Evolutionary conservation across 768 basidiomycete species (phyloP).

Genomic region (Mycena alexandri): DNA sequence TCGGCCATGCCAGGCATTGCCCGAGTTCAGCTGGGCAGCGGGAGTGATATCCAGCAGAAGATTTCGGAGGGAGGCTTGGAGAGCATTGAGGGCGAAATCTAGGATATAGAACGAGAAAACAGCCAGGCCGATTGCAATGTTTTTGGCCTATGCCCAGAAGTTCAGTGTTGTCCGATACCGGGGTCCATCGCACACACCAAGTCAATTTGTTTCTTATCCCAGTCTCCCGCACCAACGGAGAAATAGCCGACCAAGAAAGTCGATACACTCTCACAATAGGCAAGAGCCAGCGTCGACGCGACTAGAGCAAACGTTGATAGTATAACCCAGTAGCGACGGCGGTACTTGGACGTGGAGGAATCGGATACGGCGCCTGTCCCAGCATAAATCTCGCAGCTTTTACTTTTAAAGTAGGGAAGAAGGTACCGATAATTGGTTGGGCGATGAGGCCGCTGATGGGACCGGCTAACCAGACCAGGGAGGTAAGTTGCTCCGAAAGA

Average conservation of each 20-base stretch:
- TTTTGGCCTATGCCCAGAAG: conserved; percentile 61
- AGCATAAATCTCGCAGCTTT: conserved; percentile 22
- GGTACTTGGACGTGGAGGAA: conserved; percentile 89
- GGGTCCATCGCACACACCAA: conserved; percentile 58
- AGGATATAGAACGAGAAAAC: conserved; percentile 92
- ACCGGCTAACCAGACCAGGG: conserved; percentile 95
- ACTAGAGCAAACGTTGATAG: conserved; percentile 87
- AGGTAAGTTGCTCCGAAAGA: conserved; percentile 90
- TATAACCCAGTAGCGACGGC: conserved; percentile 94
- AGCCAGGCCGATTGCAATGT: conserved; percentile 86
- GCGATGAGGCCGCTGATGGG: conserved; percentile 96
- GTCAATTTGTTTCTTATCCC: conserved; percentile 81
- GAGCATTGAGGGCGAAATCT: conserved; percentile 97
- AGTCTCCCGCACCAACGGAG: conserved; percentile 83
- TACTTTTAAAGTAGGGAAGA: conserved; percentile 15
- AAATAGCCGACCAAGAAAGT: conserved; percentile 81
- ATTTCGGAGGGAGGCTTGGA: conserved; percentile 93
- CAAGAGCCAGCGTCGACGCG: conserved; percentile 81
- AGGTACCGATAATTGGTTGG: conserved; percentile 94
- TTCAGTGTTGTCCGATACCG: background rate
- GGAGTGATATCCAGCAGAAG: conserved; percentile 94
- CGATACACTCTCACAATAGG: conserved; percentile 85
- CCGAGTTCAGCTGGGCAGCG: conserved; percentile 88
- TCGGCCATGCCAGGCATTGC: conserved; percentile 97
- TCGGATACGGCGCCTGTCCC: conserved; percentile 91